These are phyloP conservation scores for Rhizopogon salebrosus DNA, from an alignment of 768 basidiomycete species.

Conservation along the genomic window DNA sequence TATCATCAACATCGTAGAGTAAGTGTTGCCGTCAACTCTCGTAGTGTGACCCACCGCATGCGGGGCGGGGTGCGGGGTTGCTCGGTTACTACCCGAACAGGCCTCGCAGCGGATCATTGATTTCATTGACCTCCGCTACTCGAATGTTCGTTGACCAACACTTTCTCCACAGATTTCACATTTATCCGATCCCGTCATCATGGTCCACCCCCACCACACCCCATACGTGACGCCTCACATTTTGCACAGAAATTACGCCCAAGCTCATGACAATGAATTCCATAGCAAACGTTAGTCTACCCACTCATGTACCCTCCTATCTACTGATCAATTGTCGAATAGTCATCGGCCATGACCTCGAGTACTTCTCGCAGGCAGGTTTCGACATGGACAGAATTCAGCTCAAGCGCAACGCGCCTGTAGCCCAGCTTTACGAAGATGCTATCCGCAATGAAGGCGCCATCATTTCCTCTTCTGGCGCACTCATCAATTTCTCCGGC, in stretches of 20 bases:
- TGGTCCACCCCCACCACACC: constrained; percentile 68
- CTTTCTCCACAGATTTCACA: neutral
- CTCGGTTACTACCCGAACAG: too few species aligned
- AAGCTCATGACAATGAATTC: constrained; percentile 61
- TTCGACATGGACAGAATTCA: constrained; percentile 99
- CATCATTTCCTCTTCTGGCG: constrained; percentile 92
- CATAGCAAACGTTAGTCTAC: constrained; percentile 48
- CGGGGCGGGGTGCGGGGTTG: neutral
- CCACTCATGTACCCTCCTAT: neutral
- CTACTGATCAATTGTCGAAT: constrained; percentile 10
- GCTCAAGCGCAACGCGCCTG: constrained; percentile 89
- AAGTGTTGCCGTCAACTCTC: constrained; percentile 2
- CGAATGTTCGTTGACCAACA: constrained; percentile 7
- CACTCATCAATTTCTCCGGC: constrained; percentile 98
- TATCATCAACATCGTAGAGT: constrained; percentile 11
- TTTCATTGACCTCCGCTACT: constrained; percentile 18
- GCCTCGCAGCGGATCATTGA: constrained; percentile 1
- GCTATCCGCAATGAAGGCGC: constrained; percentile 98
- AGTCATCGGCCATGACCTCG: constrained; percentile 92
- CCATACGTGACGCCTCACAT: constrained; percentile 89
- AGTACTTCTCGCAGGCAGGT: constrained; percentile 97
- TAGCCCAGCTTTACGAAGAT: constrained; percentile 92
- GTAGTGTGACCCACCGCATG: neutral
- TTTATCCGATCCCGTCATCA: constrained; percentile 36
- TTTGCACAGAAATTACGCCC: constrained; percentile 82